A percentile compares a stretch with the other conserved stretches of the same genome.
phyloP scores from a whole-genome alignment of 2,329 filamentous ascomycete genomes.

The Botryotinia narcissicola region DNA sequence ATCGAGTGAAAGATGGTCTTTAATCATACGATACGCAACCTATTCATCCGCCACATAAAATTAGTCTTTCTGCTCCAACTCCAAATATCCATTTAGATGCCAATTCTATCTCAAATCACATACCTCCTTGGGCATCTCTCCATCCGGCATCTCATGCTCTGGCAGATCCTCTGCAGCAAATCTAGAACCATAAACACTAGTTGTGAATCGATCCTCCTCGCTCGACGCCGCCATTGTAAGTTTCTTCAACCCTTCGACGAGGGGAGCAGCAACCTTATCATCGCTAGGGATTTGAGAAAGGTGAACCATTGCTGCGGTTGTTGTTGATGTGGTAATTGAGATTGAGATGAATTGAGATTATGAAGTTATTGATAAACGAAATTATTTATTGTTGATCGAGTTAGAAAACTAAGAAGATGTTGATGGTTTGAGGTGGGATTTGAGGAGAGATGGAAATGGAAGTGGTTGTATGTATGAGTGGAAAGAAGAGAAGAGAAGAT shows the following conservation, averaged over 20 bases:
- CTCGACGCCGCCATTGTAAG: conserved; percentile 41
- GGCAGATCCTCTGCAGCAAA: conserved; percentile 82
- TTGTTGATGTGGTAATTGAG: not conserved
- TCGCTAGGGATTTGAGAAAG: conserved; percentile 43
- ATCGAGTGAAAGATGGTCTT: conserved; percentile 88
- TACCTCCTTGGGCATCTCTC: conserved; percentile 85
- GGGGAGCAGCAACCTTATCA: conserved; percentile 25
- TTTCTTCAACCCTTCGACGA: conserved; percentile 46
- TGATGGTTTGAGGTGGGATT: not conserved
- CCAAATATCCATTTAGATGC: not conserved
- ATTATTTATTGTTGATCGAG: not conserved
- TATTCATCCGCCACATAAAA: conserved; percentile 41
- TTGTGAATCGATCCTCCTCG: conserved; percentile 33
- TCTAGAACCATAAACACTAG: conserved; percentile 74
- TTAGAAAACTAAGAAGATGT: not conserved
- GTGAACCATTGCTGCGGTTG: conserved; percentile 46
- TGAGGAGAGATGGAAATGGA: not conserved
- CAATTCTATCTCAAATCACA: not conserved
- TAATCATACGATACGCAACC: conserved; percentile 95
- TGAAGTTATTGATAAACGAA: not conserved
- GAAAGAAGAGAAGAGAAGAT: not conserved
- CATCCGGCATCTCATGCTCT: conserved; percentile 80
- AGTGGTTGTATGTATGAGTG: not conserved
- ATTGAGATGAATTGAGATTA: not conserved
- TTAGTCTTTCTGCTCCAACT: not conserved